Conservation (phyloP, 2,329 filamentous ascomycete species). For the Aspergillus awamori region DNA sequence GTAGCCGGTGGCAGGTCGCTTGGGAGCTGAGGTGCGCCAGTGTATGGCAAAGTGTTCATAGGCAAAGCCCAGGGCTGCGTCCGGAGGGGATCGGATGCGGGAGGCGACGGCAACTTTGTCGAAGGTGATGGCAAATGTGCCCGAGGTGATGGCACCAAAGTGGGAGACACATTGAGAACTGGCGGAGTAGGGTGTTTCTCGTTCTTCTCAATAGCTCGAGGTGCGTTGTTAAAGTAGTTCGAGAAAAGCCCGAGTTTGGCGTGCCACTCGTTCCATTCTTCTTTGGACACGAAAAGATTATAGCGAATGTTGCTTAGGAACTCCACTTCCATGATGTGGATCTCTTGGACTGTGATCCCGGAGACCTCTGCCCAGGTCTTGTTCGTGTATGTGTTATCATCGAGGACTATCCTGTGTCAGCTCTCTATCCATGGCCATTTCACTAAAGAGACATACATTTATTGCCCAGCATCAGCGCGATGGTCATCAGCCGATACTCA, state of each 20-base stretch:
- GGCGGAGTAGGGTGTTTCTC: constrained; percentile 34
- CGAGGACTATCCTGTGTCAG: constrained; percentile 65
- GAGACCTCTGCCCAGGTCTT: constrained; percentile 99
- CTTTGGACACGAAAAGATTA: constrained; percentile 80
- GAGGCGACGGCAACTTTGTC: constrained; percentile 48
- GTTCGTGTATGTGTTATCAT: constrained; percentile 99
- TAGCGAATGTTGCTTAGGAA: constrained; percentile 99
- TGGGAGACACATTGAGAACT: constrained; percentile 40
- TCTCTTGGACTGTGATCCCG: constrained; percentile 87
- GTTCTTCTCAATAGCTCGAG: constrained; percentile 48
- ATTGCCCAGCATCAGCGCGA: constrained; percentile 96
- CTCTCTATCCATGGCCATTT: neutral
- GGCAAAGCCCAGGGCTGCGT: constrained; percentile 35
- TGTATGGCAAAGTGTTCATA: constrained; percentile 28
- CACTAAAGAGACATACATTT: constrained; percentile 65
- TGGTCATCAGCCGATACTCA: constrained; percentile 88
- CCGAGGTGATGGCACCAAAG: constrained; percentile 36
- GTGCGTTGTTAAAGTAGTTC: constrained; percentile 76
- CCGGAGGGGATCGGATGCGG: constrained; percentile 33
- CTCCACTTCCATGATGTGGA: constrained; percentile 99
- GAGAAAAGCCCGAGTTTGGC: constrained; percentile 78
- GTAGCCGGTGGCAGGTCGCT: constrained; percentile 26
- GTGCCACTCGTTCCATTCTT: constrained; percentile 88
- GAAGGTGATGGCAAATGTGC: constrained; percentile 32
- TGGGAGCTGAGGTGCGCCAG: constrained; percentile 27